Evolutionary conservation across 495 filamentous ascomycete species (phyloP).

Genomic region (Extremus antarcticus): DNA sequence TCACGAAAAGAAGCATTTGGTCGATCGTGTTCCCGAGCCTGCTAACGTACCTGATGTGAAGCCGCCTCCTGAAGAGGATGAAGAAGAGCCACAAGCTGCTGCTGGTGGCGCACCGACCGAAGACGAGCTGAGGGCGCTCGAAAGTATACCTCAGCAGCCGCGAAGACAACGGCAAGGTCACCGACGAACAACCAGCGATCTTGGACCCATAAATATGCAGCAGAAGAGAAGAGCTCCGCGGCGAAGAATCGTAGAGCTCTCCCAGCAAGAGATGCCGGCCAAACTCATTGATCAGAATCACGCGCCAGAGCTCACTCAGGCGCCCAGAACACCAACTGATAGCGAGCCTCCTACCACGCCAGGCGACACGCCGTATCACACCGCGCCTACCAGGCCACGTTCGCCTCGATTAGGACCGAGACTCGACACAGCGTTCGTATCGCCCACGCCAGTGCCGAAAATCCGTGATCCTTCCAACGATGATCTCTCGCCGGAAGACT

Average conservation of each 20-base stretch:
- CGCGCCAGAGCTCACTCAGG: neutral
- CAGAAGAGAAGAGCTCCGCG: conserved; percentile 41
- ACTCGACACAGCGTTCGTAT: conserved; percentile 11
- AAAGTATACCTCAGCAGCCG: conserved; percentile 36
- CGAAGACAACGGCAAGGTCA: conserved; percentile 19
- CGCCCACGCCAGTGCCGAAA: conserved; percentile 8
- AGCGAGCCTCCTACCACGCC: conserved; percentile 13
- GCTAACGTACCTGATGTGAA: conserved; percentile 67
- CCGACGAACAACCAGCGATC: conserved; percentile 30
- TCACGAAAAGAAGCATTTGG: conserved; percentile 69
- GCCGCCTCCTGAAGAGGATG: conserved; percentile 41
- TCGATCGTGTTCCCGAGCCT: conserved; percentile 69
- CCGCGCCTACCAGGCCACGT: conserved; percentile 7
- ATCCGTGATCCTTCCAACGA: conserved; percentile 11
- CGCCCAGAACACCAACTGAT: conserved; percentile 9
- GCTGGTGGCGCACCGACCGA: neutral
- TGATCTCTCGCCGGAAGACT: conserved; percentile 41
- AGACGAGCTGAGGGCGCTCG: neutral
- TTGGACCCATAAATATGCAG: conserved; percentile 12
- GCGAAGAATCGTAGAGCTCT: conserved; percentile 75
- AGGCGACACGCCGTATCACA: conserved; percentile 12
- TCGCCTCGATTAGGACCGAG: conserved; percentile 1
- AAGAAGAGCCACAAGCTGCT: conserved; percentile 2
- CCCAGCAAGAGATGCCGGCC: conserved; percentile 23
- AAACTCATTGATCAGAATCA: neutral